These are phyloP conservation scores for Gynostemma pentaphyllum DNA, from an alignment of 306 rosid genomes.

Conservation along the genomic window DNA sequence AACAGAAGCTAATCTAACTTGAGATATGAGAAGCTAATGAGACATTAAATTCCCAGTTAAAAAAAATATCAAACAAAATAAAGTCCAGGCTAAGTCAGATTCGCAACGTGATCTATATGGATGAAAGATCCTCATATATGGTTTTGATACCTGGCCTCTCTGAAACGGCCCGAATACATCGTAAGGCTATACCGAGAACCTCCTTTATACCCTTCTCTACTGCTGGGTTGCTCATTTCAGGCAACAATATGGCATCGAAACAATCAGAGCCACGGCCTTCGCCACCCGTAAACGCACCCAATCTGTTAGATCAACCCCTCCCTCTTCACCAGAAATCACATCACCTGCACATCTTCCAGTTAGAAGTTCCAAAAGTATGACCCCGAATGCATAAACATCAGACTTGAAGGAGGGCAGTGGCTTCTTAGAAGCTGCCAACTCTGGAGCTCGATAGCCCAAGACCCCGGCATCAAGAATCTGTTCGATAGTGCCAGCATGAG, in stretches of 20 bases:
- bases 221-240: constrained; percentile 50
- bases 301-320: constrained; percentile 80
- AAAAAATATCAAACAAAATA: constrained; percentile 21
- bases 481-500: constrained; percentile 85
- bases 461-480: constrained; percentile 96
- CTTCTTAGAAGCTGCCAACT: constrained; percentile 87
- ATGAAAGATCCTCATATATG: constrained; percentile 89
- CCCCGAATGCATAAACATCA: constrained; percentile 94
- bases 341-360: constrained; percentile 98
- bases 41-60: constrained; percentile 47
- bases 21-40: constrained; percentile 46
- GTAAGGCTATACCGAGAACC: constrained; percentile 66
- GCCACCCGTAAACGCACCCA: constrained; percentile 70
- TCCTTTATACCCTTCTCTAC: constrained; percentile 90
- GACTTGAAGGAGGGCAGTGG: constrained; percentile 95
- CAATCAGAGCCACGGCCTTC: constrained; percentile 88
- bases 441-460: constrained; percentile 90
- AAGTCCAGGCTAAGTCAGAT: constrained; percentile 12
- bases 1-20: constrained; percentile 6
- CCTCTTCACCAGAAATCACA: constrained; percentile 74
- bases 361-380: constrained; percentile 71
- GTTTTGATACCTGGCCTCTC: constrained; percentile 95
- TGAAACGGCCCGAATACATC: constrained; percentile 66
- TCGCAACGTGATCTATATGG: constrained; percentile 56
- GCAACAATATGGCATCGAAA: constrained; percentile 55